Percentiles rank a stretch among this genome's conserved stretches.
phyloP scores from a whole-genome alignment of 352 stramenopile genomes.

The Phytopythium kandeliae region DNA sequence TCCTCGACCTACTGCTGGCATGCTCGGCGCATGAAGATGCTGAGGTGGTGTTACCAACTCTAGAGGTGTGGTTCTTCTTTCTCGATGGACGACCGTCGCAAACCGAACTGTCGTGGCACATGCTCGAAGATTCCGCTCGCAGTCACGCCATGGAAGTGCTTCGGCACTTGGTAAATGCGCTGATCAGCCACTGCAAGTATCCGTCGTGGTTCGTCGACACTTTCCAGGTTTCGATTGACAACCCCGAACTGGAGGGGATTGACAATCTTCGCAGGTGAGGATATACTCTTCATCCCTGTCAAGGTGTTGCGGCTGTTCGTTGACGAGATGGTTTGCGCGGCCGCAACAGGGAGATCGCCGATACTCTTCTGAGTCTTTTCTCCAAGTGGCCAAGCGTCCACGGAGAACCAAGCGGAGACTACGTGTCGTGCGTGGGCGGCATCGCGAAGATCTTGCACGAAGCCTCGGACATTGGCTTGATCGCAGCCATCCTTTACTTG shows the following conservation, averaged over 20 bases:
- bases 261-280: conserved; percentile 44
- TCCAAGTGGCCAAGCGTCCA: conserved; percentile 62
- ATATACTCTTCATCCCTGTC: background rate
- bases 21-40: conserved; percentile 54
- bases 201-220: conserved; percentile 49
- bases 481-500: conserved; percentile 69
- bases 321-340: background rate
- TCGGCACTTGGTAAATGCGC: conserved; percentile 52
- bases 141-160: conserved; percentile 41
- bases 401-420: conserved; percentile 25
- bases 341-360: conserved; percentile 57
- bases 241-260: conserved; percentile 54
- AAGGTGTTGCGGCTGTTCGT: too few species aligned
- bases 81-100: conserved; percentile 48
- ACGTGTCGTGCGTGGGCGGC: conserved; percentile 51
- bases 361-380: conserved; percentile 79
- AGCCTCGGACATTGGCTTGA: conserved; percentile 41
- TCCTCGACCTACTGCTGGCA: conserved; percentile 57
- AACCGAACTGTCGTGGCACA: conserved; percentile 31
- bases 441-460: conserved; percentile 45
- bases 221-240: conserved; percentile 45
- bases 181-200: conserved; percentile 66
- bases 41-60: conserved; percentile 56
- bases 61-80: conserved; percentile 89
- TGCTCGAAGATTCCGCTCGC: conserved; percentile 25